Base-by-base conservation (phyloP, 768 basidiomycete species). In the Podaxis rugospora region DNA sequence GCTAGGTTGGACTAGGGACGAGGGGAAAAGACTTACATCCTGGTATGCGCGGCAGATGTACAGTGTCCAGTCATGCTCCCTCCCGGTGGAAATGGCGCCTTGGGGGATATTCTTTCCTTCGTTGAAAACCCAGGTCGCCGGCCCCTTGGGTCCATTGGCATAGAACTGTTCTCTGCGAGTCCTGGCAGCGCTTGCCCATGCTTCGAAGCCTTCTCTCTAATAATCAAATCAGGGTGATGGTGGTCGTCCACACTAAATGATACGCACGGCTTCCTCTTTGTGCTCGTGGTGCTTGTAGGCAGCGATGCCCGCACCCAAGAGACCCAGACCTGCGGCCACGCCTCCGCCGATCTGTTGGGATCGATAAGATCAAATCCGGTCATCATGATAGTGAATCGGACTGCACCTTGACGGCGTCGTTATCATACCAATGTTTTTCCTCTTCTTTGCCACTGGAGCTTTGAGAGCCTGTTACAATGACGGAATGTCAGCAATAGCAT, bases 301-400 rank as follows among this genome's bases (percentile, higher is more conserved):
- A 32, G 67, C 68, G 55, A 74, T 66, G 3, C 85, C 88, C 6
- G 70, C 85, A 57, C 77, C 86, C 16, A 86, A 51, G 23, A 74
- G 66, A 16, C 79, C 84, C n/a, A 74, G 68, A 0, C 86, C 89
- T 1, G 77, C 84, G 37, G 80, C 71, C 28, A 90, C 55, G 23
- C 86, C 89, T 18, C 85, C 89, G 18, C 85, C 89, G 61, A 89
- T 66, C 89, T 90, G 65, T 32, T 40, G 42, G 55, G 46, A n/a
- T 55, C 55, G 50, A 21, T n/a, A 11, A 54, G 16, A 47, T 16
- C 57, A 40, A 21, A 39, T 37, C 35, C 7, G 32, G 49, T 11
- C 14, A 46, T 28, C 50, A 4, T 9, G 10, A 47, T 47, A 3
- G 27, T 2, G 14, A 36, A 46, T 18, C 7, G 6, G 2, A 21